These are phyloP conservation scores for Starmerella scarabaei DNA, from an alignment of 805 yeast species.

Conservation along the genomic window DNA sequence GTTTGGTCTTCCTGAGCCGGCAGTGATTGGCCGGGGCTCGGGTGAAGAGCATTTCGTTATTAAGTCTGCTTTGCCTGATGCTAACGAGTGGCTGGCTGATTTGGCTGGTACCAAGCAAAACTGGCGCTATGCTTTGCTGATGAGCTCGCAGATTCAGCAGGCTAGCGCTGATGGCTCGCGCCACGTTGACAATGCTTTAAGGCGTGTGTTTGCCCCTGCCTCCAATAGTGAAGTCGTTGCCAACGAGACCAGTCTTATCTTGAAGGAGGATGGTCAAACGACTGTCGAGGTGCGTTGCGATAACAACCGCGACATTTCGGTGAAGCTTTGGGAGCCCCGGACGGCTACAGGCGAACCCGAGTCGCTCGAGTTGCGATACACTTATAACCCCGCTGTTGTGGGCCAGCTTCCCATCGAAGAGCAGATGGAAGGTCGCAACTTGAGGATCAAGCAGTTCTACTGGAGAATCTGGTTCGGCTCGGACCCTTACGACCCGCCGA, in stretches of 20 bases:
- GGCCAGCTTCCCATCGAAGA: slow-evolving; percentile 96
- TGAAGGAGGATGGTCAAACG: slow-evolving; percentile 65
- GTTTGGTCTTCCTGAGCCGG: slow-evolving; percentile 49
- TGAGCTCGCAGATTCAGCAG: slow-evolving; percentile 71
- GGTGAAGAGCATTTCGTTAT: slow-evolving; percentile 28
- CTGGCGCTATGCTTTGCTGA: slow-evolving; percentile 88
- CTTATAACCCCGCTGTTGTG: slow-evolving; percentile 55
- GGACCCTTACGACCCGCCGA: slow-evolving; percentile 41
- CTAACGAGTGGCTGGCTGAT: slow-evolving; percentile 56
- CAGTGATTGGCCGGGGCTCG: slow-evolving; percentile 21
- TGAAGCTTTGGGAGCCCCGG: slow-evolving; percentile 76
- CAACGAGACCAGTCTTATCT: slow-evolving; percentile 40
- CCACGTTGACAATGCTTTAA: slow-evolving; percentile 67
- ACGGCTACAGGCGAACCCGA: slow-evolving; percentile 65
- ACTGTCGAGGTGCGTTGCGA: slow-evolving; percentile 46
- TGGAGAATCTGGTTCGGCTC: slow-evolving; percentile 93
- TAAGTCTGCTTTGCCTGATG: slow-evolving; percentile 28
- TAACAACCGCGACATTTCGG: slow-evolving; percentile 43
- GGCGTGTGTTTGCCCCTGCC: slow-evolving; percentile 66
- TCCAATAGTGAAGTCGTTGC: slow-evolving; percentile 52
- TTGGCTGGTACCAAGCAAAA: slow-evolving; percentile 65
- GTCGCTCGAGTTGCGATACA: slow-evolving; percentile 64
- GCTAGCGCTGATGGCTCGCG: slow-evolving; percentile 37
- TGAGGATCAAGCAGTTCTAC: slow-evolving; percentile 87
- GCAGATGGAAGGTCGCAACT: slow-evolving; percentile 79